Conservation (phyloP, 495 filamentous ascomycete species). For the Schizothecium vesticola region DNA sequence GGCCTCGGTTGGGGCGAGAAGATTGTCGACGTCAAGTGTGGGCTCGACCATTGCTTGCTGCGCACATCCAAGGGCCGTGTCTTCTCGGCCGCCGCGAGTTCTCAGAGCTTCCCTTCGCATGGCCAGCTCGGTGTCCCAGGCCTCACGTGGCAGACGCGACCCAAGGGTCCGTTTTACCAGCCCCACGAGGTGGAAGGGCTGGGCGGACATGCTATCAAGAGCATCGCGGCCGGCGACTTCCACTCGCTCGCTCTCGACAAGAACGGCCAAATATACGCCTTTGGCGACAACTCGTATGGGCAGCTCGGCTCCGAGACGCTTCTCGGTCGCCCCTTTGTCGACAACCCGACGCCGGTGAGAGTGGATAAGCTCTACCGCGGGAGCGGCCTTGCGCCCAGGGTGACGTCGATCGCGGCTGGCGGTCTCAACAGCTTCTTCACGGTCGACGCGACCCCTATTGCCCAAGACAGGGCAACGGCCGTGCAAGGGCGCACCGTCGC, state of each 20-base stretch:
- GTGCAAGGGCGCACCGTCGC: conserved; percentile 47
- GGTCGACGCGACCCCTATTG: conserved; percentile 61
- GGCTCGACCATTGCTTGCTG: conserved; percentile 78
- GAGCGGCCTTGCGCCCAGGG: conserved; percentile 50
- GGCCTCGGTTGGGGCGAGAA: conserved; percentile 66
- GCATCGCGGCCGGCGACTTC: conserved; percentile 79
- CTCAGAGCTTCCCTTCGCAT: conserved; percentile 67
- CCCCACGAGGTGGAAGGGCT: conserved; percentile 60
- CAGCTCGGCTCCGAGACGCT: conserved; percentile 75
- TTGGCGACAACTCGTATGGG: conserved; percentile 84
- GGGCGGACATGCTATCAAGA: conserved; percentile 52
- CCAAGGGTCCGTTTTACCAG: conserved; percentile 70
- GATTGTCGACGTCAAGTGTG: conserved; percentile 65
- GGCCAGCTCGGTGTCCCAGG: conserved; percentile 86
- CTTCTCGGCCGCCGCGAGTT: conserved; percentile 76
- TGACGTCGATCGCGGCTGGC: conserved; percentile 75
- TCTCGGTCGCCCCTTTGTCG: conserved; percentile 53
- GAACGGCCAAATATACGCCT: conserved; percentile 73
- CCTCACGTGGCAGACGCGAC: conserved; percentile 71
- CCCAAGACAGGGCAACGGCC: not conserved
- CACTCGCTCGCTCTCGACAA: conserved; percentile 75
- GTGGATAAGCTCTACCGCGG: conserved; percentile 65
- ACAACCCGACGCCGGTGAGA: conserved; percentile 63
- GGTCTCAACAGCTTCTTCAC: conserved; percentile 82
- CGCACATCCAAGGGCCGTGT: conserved; percentile 81